phyloP scores from a whole-genome alignment of 2,329 filamentous ascomycete genomes.

The Aspergillus floridensis region DNA sequence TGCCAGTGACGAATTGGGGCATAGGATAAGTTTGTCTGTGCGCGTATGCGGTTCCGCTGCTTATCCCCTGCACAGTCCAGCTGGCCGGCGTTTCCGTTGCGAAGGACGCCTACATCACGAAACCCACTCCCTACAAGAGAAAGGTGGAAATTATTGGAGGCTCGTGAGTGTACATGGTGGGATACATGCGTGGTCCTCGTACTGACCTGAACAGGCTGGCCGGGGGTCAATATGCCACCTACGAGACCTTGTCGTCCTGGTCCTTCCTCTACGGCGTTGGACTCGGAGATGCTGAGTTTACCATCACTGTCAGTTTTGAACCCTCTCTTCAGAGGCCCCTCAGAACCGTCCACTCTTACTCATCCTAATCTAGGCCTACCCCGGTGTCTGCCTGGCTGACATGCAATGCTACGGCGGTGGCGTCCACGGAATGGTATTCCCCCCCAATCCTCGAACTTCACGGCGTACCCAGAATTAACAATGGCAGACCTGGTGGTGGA shows the following conservation, averaged over 20 bases:
- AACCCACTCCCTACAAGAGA: conserved; percentile 35
- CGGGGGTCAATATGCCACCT: conserved; percentile 57
- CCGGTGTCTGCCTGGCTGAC: conserved; percentile 58
- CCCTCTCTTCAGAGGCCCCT: neutral
- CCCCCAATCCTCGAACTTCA: neutral
- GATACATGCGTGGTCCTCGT: conserved; percentile 34
- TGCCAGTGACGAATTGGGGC: conserved; percentile 58
- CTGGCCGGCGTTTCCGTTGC: conserved; percentile 53
- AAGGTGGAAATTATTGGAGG: conserved; percentile 48
- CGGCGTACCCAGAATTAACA: conserved; percentile 3
- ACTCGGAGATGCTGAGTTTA: conserved; percentile 58
- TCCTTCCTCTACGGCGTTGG: conserved; percentile 56
- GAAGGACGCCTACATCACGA: conserved; percentile 46
- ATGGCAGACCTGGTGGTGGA: conserved; percentile 53
- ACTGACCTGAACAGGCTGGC: conserved; percentile 52
- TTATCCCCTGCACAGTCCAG: conserved; percentile 46
- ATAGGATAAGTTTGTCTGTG: conserved; percentile 44
- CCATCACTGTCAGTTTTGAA: conserved; percentile 44
- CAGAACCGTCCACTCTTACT: neutral
- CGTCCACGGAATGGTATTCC: conserved; percentile 43
- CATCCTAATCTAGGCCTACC: conserved; percentile 40
- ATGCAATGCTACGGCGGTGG: conserved; percentile 57
- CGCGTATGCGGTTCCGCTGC: neutral
- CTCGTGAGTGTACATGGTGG: conserved; percentile 24
- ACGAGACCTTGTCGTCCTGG: conserved; percentile 58